Percentiles rank a stretch among this genome's conserved stretches.
These are phyloP conservation scores for Mycogone perniciosa DNA, from an alignment of 2,329 filamentous ascomycete species.

Conservation along the genomic window DNA sequence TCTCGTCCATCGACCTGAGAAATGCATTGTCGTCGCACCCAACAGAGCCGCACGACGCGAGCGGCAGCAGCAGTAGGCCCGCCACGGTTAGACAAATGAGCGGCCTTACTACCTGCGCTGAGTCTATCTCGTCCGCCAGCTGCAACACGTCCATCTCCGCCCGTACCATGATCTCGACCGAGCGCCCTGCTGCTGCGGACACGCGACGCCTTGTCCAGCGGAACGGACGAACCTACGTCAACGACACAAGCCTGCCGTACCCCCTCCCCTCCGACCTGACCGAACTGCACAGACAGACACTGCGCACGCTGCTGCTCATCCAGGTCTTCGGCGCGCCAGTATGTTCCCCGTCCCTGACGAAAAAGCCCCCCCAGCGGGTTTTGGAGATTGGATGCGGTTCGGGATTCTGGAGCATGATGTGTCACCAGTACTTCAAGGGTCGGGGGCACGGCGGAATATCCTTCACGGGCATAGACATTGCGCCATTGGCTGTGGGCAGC, in stretches of 20 bases:
- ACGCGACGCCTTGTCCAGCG: slow-evolving; percentile 59
- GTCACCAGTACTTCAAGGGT: slow-evolving; percentile 69
- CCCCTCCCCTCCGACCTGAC: slow-evolving; percentile 83
- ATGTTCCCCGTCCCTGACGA: slow-evolving; percentile 61
- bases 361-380: slow-evolving; percentile 66
- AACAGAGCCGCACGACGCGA: slow-evolving; percentile 11
- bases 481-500: slow-evolving; percentile 54
- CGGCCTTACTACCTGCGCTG: slow-evolving; percentile 33
- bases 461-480: slow-evolving; percentile 79
- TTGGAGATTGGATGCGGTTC: slow-evolving; percentile 84
- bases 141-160: slow-evolving; percentile 36
- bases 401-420: slow-evolving; percentile 85
- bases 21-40: slow-evolving; percentile 32
- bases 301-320: slow-evolving; percentile 75
- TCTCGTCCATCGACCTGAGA: slow-evolving; percentile 24
- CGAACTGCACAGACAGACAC: slow-evolving; percentile 80
- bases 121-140: slow-evolving; percentile 42
- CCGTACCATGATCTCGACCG: slow-evolving; percentile 44
- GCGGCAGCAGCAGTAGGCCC: slow-evolving; percentile 21
- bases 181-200: slow-evolving; percentile 39
- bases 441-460: slow-evolving; percentile 62
- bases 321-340: slow-evolving; percentile 76
- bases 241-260: slow-evolving; percentile 65
- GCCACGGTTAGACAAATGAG: slow-evolving; percentile 28
- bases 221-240: slow-evolving; percentile 77